phyloP scores from a whole-genome alignment of 345 rosid species.

The Ricinus communis region DNA sequence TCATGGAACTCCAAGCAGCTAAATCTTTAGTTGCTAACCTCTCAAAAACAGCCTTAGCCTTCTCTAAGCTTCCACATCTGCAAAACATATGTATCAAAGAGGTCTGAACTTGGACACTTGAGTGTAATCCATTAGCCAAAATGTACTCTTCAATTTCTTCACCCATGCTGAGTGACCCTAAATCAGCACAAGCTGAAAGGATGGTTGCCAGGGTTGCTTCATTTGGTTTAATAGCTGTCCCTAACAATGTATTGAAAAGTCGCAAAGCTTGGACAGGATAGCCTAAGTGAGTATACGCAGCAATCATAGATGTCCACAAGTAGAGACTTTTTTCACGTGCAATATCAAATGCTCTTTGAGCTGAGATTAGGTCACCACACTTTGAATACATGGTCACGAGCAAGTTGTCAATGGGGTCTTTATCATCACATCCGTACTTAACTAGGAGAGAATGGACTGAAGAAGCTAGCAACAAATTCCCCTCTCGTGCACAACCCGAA shows the following conservation, averaged over 20 bases:
- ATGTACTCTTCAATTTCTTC: constrained; percentile 28
- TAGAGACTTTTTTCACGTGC: constrained; percentile 19
- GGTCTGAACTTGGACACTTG: constrained; percentile 23
- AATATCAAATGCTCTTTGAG: constrained; percentile 25
- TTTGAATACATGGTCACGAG: constrained; percentile 33
- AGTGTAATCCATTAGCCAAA: constrained; percentile 16
- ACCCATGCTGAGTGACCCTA: constrained; percentile 21
- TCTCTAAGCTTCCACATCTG: constrained; percentile 31
- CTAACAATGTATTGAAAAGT: constrained; percentile 26
- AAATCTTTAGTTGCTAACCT: constrained; percentile 17
- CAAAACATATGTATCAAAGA: constrained; percentile 34
- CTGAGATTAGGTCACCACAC: constrained; percentile 29
- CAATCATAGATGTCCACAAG: constrained; percentile 35
- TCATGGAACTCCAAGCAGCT: constrained; percentile 31
- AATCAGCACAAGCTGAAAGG: constrained; percentile 36
- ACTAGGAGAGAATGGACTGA: constrained; percentile 34
- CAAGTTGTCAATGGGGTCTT: constrained; percentile 24
- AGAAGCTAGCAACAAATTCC: constrained; percentile 27
- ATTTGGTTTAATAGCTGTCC: constrained; percentile 26
- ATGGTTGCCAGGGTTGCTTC: constrained; percentile 25
- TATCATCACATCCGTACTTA: constrained; percentile 20
- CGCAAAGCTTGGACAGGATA: constrained; percentile 24
- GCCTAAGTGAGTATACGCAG: constrained; percentile 20
- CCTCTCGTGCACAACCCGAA: constrained; percentile 20
- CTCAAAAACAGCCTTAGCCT: constrained; percentile 26